phyloP scores from a whole-genome alignment of 2,329 filamentous ascomycete genomes.

The Ascochyta viciae-villosae region DNA sequence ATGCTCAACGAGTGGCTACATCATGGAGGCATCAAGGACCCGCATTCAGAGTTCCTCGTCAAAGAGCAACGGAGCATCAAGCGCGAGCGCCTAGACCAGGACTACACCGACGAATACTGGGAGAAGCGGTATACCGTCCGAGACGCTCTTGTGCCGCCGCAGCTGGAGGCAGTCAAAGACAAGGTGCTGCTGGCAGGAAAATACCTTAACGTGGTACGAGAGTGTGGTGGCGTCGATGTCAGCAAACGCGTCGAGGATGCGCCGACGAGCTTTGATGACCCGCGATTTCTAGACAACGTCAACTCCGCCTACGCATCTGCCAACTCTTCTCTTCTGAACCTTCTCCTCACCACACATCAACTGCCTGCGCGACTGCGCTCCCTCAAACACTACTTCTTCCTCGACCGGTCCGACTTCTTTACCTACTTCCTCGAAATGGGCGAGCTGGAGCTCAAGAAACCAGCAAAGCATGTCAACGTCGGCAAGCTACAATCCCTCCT shows the following conservation, averaged over 20 bases:
- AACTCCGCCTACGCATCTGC: slow-evolving; percentile 94
- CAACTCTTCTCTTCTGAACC: slow-evolving; percentile 88
- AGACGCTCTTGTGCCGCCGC: slow-evolving; percentile 88
- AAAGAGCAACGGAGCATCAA: slow-evolving; percentile 96
- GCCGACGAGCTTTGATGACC: slow-evolving; percentile 92
- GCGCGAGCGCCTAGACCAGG: slow-evolving; percentile 87
- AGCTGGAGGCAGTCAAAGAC: slow-evolving; percentile 88
- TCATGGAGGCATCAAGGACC: slow-evolving; percentile 92
- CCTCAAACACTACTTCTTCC: slow-evolving; percentile 98
- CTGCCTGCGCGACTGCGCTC: slow-evolving; percentile 86
- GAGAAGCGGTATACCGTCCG: slow-evolving; percentile 96
- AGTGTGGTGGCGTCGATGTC: slow-evolving; percentile 94
- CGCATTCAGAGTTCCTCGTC: slow-evolving; percentile 91
- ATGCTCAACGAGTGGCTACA: slow-evolving; percentile 99
- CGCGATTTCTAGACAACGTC: slow-evolving; percentile 91
- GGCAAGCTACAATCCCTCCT: slow-evolving; percentile 92
- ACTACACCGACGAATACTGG: slow-evolving; percentile 99
- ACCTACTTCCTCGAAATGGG: slow-evolving; percentile 95
- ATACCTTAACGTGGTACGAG: slow-evolving; percentile 95
- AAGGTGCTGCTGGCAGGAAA: slow-evolving; percentile 96
- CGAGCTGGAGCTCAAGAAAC: slow-evolving; percentile 87
- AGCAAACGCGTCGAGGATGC: slow-evolving; percentile 87
- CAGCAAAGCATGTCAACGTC: slow-evolving; percentile 86
- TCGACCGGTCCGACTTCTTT: slow-evolving; percentile 97
- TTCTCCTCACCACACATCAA: slow-evolving; percentile 91